phyloP scores from a whole-genome alignment of 805 yeast genomes.

The Schwanniomyces occidentalis region DNA sequence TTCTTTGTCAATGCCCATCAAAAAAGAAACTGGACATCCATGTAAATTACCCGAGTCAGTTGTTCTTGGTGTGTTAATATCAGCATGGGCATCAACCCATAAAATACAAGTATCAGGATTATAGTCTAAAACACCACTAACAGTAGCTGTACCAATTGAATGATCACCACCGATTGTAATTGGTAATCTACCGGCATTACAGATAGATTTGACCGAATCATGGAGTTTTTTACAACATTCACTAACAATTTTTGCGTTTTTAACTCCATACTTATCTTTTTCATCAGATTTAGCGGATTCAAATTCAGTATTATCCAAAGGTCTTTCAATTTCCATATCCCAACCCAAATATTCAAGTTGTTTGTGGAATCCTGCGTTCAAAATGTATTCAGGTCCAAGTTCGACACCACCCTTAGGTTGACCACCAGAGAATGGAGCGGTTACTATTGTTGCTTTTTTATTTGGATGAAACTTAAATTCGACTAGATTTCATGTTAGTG shows the following conservation, averaged over 20 bases:
- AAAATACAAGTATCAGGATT: constrained; percentile 86
- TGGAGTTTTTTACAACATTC: constrained; percentile 66
- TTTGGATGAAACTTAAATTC: constrained; percentile 55
- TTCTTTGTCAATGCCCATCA: constrained; percentile 75
- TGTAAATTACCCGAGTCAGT: constrained; percentile 90
- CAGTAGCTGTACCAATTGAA: constrained; percentile 92
- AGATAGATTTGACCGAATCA: constrained; percentile 55
- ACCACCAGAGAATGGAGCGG: constrained; percentile 96
- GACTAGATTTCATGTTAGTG: too few species aligned
- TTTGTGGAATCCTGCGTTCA: constrained; percentile 66
- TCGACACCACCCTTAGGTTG: constrained; percentile 95
- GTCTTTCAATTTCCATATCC: constrained; percentile 54
- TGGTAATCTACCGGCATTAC: constrained; percentile 56
- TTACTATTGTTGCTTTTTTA: constrained; percentile 64
- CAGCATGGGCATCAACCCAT: constrained; percentile 99
- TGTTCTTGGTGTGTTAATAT: constrained; percentile 83
- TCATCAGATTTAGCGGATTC: constrained; percentile 45
- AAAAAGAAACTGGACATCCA: constrained; percentile 93
- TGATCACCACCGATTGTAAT: constrained; percentile 96
- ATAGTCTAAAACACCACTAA: constrained; percentile 74
- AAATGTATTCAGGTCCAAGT: constrained; percentile 81
- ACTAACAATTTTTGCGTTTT: constrained; percentile 77
- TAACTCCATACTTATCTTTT: constrained; percentile 52
- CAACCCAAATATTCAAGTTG: constrained; percentile 74
- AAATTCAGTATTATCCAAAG: constrained; percentile 51